Percentiles rank a stretch among this genome's conserved stretches.
These are phyloP conservation scores for Candida tammaniensis DNA, from an alignment of 805 yeast genomes.

Conservation along the genomic window DNA sequence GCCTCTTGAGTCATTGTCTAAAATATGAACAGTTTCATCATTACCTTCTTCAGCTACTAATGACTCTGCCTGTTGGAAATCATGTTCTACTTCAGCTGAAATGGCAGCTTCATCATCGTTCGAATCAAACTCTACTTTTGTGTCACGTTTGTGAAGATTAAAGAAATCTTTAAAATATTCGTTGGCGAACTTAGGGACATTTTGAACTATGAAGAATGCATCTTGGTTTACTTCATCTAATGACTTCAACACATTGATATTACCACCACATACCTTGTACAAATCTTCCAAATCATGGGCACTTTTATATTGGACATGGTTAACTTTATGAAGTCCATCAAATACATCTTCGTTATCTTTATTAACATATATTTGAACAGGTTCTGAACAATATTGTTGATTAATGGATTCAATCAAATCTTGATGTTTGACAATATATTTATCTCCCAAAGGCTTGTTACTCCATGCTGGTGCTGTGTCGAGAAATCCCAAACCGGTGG, in stretches of 20 bases:
- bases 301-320: slow-evolving; percentile 6
- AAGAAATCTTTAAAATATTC: slow-evolving; percentile 2
- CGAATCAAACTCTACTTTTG: background rate
- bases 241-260: background rate
- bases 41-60: slow-evolving; percentile 28
- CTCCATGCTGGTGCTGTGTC: slow-evolving; percentile 17
- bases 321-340: background rate
- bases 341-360: background rate
- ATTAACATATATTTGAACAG: slow-evolving; percentile 2
- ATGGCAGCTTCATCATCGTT: slow-evolving; percentile 1
- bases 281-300: slow-evolving; percentile 1
- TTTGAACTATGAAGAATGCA: slow-evolving; percentile 3
- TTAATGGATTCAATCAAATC: slow-evolving; percentile 13
- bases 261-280: slow-evolving; percentile 4
- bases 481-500: slow-evolving; percentile 16
- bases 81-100: slow-evolving; percentile 25
- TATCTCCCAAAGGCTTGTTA: slow-evolving; percentile 5
- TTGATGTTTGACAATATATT: slow-evolving; percentile 18
- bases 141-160: slow-evolving; percentile 18
- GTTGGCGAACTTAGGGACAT: slow-evolving; percentile 5
- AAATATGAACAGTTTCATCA: slow-evolving; percentile 18
- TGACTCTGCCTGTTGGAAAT: slow-evolving; percentile 31
- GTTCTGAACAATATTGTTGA: slow-evolving; percentile 7
- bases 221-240: slow-evolving; percentile 1
- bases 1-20: slow-evolving; percentile 16